Percentiles rank a stretch among this genome's conserved stretches.
Conservation (phyloP, 257 asterid genomes). For the Scutellaria minor region DNA sequence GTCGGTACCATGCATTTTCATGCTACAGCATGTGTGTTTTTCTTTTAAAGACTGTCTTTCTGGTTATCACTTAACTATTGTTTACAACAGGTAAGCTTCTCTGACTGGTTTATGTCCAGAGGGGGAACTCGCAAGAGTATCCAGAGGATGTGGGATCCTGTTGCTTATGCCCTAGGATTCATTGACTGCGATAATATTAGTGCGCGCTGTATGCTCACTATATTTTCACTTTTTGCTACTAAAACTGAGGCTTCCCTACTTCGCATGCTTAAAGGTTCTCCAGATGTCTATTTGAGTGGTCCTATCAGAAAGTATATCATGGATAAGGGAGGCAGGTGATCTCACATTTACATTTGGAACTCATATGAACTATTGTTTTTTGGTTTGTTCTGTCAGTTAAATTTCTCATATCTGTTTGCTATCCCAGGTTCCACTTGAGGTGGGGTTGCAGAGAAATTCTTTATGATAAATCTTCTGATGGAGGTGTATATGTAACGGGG, state of each 20-base stretch:
- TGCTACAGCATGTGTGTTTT: not conserved
- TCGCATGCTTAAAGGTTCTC: conserved; percentile 99
- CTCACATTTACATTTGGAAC: conserved; percentile 29
- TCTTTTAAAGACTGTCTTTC: conserved; percentile 28
- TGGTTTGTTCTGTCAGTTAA: conserved; percentile 22
- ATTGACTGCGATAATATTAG: conserved; percentile 96
- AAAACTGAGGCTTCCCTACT: conserved; percentile 98
- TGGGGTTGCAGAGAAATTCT: conserved; percentile 99
- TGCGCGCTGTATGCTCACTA: conserved; percentile 99
- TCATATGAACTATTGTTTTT: conserved; percentile 11
- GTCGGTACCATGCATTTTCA: conserved; percentile 21
- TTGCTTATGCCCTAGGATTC: conserved; percentile 99
- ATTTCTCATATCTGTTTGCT: conserved; percentile 32
- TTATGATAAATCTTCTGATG: conserved; percentile 78
- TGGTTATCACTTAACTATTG: conserved; percentile 27
- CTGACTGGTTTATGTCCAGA: conserved; percentile 95
- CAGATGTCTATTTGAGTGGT: conserved; percentile 94
- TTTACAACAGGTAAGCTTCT: conserved; percentile 82
- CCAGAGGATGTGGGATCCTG: conserved; percentile 99
- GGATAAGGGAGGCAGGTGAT: conserved; percentile 91
- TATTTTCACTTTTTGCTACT: conserved; percentile 93
- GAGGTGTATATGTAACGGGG: conserved; percentile 73
- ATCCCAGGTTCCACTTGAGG: conserved; percentile 86
- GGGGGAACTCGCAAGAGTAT: conserved; percentile 95
- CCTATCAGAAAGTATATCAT: conserved; percentile 83